Evolutionary conservation across 345 rosid genomes (phyloP).

Genomic region (Laguncularia racemosa): DNA sequence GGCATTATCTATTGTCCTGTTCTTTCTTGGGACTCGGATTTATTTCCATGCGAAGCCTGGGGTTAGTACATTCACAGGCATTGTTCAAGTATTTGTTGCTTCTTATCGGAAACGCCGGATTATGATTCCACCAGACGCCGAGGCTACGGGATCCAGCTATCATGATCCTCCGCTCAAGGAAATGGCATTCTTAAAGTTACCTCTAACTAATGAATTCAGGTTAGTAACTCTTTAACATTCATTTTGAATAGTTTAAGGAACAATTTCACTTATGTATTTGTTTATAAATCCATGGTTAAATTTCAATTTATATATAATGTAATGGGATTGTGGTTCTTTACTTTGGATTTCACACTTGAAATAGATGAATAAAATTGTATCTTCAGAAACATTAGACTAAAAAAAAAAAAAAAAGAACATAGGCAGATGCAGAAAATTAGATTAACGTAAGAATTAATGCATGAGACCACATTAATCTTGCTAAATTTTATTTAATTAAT

Average conservation of each 20-base stretch:
- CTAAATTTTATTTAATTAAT: too few relatives aligned
- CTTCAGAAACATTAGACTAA: too few relatives aligned
- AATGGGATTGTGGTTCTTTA: too few relatives aligned
- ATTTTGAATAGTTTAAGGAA: not conserved
- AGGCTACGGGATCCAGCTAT: slow-evolving; percentile 12
- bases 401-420: too few relatives aligned
- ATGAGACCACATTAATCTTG: too few relatives aligned
- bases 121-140: slow-evolving; percentile 17
- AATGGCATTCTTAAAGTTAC: slow-evolving; percentile 32
- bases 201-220: slow-evolving; percentile 60
- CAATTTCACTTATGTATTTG: too few relatives aligned
- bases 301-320: too few relatives aligned
- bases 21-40: slow-evolving; percentile 46
- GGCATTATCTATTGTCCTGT: slow-evolving; percentile 39
- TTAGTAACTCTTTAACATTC: slow-evolving; percentile 6
- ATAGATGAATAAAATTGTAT: too few relatives aligned
- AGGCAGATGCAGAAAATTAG: too few relatives aligned
- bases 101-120: slow-evolving; percentile 45
- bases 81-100: slow-evolving; percentile 42
- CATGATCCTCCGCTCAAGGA: slow-evolving; percentile 50
- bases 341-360: too few relatives aligned
- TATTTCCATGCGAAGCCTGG: slow-evolving; percentile 52
- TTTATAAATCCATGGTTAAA: too few relatives aligned
- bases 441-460: too few relatives aligned
- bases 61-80: slow-evolving; percentile 55